A percentile compares a stretch with the other conserved stretches of the same genome.
Conservation (phyloP, 192 early-diverging fungal genomes). For the Backusella psychrophila region DNA sequence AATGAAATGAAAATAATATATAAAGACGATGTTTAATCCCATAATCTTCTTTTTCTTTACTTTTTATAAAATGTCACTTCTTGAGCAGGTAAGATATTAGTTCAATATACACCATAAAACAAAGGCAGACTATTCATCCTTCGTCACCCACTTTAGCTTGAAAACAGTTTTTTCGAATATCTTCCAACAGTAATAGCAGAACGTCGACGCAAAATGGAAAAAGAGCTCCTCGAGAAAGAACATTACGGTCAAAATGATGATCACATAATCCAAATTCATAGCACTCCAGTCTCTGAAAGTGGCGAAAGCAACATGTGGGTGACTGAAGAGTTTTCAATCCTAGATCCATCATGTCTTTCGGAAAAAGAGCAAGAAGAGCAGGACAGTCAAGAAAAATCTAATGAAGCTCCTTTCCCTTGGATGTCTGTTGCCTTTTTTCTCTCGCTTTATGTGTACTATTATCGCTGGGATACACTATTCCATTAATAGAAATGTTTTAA, state of each 20-base stretch:
- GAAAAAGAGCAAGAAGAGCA: background rate
- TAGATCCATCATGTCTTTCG: background rate
- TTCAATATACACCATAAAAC: background rate
- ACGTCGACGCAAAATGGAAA: background rate
- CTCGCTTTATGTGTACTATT: background rate
- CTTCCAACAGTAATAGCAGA: background rate
- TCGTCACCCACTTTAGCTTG: background rate
- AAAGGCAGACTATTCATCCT: background rate
- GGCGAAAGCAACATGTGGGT: background rate
- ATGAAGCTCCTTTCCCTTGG: background rate
- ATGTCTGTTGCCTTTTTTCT: background rate
- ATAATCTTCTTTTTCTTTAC: background rate
- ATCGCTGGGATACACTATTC: background rate
- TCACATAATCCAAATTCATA: no score
- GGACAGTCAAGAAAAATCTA: background rate
- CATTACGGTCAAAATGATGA: background rate
- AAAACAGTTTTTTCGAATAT: background rate
- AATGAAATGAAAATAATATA: background rate
- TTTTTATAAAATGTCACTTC: background rate
- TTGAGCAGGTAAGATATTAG: background rate
- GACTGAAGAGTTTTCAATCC: background rate
- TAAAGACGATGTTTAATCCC: background rate
- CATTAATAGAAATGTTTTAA: background rate
- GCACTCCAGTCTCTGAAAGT: background rate
- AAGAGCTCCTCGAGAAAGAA: background rate